Conservation (phyloP, 306 rosid species). For the Coriaria nepalensis region DNA sequence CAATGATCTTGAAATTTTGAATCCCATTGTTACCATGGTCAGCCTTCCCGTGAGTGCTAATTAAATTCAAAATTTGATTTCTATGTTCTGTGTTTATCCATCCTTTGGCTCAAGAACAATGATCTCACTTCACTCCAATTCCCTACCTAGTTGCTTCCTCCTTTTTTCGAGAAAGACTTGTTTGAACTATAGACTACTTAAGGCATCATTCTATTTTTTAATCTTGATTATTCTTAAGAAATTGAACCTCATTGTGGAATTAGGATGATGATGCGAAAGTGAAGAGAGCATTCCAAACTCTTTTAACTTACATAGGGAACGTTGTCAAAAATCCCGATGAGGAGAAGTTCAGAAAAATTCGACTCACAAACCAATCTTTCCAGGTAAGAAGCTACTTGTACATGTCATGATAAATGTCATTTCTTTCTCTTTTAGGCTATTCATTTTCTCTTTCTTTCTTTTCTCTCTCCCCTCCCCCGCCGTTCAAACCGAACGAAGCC, state of each 20-base stretch:
- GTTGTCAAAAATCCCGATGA: slow-evolving; percentile 67
- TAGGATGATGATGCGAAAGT: slow-evolving; percentile 79
- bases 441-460: no score
- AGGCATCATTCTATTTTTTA: not conserved
- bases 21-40: not conserved
- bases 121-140: no score
- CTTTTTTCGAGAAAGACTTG: no score
- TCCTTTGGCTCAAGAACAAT: no score
- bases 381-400: slow-evolving; percentile 37
- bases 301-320: slow-evolving; percentile 67
- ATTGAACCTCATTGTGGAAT: slow-evolving; percentile 3
- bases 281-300: slow-evolving; percentile 80
- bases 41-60: not conserved
- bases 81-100: no score
- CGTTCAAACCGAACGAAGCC: no score
- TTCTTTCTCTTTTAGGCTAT: no score
- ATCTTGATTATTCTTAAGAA: not conserved
- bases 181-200: not conserved
- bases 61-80: no score
- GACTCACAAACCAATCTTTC: slow-evolving; percentile 63
- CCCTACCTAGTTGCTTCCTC: no score
- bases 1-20: not conserved
- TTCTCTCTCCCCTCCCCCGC: no score
- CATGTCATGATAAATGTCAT: not conserved
- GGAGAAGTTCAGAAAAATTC: slow-evolving; percentile 84